These are phyloP conservation scores for Colletotrichum filicis DNA, from an alignment of 2,329 filamentous ascomycete genomes.

Conservation along the genomic window DNA sequence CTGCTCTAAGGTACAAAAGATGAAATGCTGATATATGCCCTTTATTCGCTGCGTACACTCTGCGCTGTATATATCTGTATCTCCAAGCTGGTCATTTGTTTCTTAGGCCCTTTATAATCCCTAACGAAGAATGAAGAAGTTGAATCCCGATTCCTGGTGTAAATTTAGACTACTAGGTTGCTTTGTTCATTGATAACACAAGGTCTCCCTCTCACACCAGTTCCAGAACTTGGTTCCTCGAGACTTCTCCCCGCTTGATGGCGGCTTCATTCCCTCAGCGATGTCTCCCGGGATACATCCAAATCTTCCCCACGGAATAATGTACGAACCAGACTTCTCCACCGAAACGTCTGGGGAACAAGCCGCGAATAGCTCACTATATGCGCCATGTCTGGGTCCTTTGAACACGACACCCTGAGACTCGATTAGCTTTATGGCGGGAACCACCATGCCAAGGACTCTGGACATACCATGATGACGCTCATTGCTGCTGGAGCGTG, in stretches of 20 bases:
- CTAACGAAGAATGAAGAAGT: too few relatives aligned
- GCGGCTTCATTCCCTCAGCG: background rate
- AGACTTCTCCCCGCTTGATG: background rate
- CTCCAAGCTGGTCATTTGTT: too few relatives aligned
- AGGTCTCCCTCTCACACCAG: background rate
- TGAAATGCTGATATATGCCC: too few relatives aligned
- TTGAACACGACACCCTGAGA: background rate
- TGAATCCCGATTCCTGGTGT: too few relatives aligned
- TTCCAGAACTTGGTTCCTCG: background rate
- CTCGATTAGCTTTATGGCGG: background rate
- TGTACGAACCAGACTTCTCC: background rate
- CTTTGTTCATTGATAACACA: background rate
- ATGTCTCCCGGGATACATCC: background rate
- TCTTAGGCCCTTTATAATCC: too few relatives aligned
- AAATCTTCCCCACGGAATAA: background rate
- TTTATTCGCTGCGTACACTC: too few relatives aligned
- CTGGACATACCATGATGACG: background rate
- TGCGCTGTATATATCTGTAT: too few relatives aligned
- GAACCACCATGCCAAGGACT: background rate
- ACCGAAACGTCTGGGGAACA: background rate
- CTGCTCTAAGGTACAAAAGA: too few relatives aligned
- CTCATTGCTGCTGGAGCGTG: background rate
- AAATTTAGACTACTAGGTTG: too few relatives aligned
- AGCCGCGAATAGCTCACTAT: background rate
- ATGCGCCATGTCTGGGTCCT: background rate